A percentile compares a stretch with the other conserved stretches of the same genome.
These are phyloP conservation scores for Nemophila menziesii DNA, from an alignment of 257 asterid genomes.

Conservation along the genomic window DNA sequence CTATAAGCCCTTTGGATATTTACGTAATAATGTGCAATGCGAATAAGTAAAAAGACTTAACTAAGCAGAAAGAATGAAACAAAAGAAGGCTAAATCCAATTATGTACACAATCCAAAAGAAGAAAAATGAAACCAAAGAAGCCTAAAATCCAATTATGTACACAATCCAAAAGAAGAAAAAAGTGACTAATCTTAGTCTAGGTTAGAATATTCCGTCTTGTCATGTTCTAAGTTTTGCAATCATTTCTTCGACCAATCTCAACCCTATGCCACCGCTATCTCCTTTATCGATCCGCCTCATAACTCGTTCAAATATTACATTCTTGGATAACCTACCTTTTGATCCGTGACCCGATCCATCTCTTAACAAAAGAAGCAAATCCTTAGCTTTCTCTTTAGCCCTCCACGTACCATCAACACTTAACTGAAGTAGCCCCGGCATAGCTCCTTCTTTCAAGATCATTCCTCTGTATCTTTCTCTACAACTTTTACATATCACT, in stretches of 20 bases:
- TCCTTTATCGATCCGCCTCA: slow-evolving; percentile 66
- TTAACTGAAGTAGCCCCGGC: slow-evolving; percentile 67
- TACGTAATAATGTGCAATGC: too few species aligned
- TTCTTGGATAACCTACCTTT: slow-evolving; percentile 26
- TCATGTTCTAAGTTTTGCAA: slow-evolving; percentile 71
- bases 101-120: background rate
- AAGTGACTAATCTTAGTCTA: background rate
- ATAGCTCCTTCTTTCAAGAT: slow-evolving; percentile 72
- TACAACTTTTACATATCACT: slow-evolving; percentile 38
- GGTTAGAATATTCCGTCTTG: too few species aligned
- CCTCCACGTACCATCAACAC: slow-evolving; percentile 52
- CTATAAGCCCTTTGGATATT: too few species aligned
- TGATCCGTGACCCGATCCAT: slow-evolving; percentile 28
- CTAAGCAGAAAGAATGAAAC: too few species aligned
- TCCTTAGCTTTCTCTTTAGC: slow-evolving; percentile 61
- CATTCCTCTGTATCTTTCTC: slow-evolving; percentile 54
- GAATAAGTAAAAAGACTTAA: too few species aligned
- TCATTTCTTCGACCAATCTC: slow-evolving; percentile 63
- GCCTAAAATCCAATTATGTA: background rate
- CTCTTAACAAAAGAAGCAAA: slow-evolving; percentile 58
- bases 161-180: background rate
- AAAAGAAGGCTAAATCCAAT: too few species aligned
- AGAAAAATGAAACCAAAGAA: background rate
- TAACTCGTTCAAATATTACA: slow-evolving; percentile 39
- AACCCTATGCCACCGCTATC: slow-evolving; percentile 40